A percentile compares a stretch with the other conserved stretches of the same genome.
These are phyloP conservation scores for Heritiera littoralis DNA, from an alignment of 345 rosid genomes.

Conservation along the genomic window DNA sequence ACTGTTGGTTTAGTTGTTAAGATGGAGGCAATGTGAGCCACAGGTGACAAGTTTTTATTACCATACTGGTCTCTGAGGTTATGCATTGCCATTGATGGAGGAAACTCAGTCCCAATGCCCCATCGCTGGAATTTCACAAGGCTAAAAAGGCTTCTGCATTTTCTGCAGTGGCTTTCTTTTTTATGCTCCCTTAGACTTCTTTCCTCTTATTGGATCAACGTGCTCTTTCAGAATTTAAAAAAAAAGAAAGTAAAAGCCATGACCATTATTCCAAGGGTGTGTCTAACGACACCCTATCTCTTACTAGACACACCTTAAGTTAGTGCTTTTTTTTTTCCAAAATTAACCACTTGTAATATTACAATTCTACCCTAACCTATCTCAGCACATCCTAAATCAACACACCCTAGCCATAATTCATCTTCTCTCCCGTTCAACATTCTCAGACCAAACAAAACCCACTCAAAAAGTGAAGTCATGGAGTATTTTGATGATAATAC, in stretches of 20 bases:
- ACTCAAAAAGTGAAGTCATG: no score
- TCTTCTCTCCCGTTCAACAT: no score
- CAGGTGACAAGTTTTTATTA: background rate
- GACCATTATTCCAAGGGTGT: background rate
- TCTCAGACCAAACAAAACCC: no score
- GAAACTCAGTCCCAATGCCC: background rate
- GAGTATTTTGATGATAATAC: no score
- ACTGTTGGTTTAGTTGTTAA: background rate
- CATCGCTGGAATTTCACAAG: background rate
- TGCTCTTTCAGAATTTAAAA: background rate
- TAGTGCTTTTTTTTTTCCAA: no score
- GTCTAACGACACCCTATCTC: no score
- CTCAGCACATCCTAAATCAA: no score
- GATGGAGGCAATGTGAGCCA: slow-evolving; percentile 3
- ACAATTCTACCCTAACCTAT: no score
- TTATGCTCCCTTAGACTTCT: background rate
- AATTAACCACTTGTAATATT: no score
- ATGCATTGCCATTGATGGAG: background rate
- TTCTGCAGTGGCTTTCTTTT: background rate
- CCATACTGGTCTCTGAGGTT: background rate
- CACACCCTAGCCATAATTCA: no score
- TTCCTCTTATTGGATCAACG: background rate
- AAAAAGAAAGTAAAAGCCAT: background rate
- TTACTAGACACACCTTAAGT: no score
- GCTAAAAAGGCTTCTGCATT: background rate